Conservation (phyloP, 2,329 filamentous ascomycete genomes). For the Pyrenochaeta sp. region DNA sequence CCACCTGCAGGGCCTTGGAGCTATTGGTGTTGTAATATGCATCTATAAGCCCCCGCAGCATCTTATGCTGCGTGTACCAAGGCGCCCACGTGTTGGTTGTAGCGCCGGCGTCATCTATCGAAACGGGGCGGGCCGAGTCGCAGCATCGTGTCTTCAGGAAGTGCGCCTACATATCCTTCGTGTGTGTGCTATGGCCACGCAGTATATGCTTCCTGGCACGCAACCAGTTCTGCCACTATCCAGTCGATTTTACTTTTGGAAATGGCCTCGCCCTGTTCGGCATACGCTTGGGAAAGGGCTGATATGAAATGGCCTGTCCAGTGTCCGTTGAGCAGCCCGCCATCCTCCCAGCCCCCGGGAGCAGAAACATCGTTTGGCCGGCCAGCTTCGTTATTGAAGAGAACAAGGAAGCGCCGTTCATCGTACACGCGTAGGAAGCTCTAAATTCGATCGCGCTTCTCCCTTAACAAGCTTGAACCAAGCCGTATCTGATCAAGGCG, state of each 20-base stretch:
- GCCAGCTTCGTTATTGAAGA: constrained; percentile 25
- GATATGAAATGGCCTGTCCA: constrained; percentile 24
- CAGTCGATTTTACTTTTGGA: constrained; percentile 23
- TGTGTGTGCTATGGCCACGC: constrained; percentile 15
- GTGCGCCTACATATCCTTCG: constrained; percentile 19
- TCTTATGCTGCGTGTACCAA: constrained; percentile 29
- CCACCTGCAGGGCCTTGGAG: constrained; percentile 18
- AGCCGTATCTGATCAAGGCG: constrained; percentile 24
- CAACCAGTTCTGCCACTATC: constrained; percentile 21
- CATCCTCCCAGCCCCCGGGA: constrained; percentile 24
- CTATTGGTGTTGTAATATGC: constrained; percentile 27
- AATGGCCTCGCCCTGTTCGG: constrained; percentile 13
- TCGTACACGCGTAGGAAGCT: constrained; percentile 17
- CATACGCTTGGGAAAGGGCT: constrained; percentile 22
- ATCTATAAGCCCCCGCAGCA: constrained; percentile 20
- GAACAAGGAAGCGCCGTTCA: constrained; percentile 22
- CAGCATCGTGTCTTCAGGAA: constrained; percentile 23
- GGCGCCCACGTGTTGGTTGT: constrained; percentile 23
- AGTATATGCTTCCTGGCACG: constrained; percentile 18
- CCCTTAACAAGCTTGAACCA: constrained; percentile 18
- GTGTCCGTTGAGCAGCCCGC: constrained; percentile 21
- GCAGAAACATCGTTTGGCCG: constrained; percentile 16
- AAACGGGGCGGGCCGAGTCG: constrained; percentile 21
- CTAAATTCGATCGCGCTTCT: constrained; percentile 22
- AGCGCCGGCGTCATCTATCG: constrained; percentile 16